Evolutionary conservation across 2,329 filamentous ascomycete species (phyloP).

Genomic region (Volutella citrinella): DNA sequence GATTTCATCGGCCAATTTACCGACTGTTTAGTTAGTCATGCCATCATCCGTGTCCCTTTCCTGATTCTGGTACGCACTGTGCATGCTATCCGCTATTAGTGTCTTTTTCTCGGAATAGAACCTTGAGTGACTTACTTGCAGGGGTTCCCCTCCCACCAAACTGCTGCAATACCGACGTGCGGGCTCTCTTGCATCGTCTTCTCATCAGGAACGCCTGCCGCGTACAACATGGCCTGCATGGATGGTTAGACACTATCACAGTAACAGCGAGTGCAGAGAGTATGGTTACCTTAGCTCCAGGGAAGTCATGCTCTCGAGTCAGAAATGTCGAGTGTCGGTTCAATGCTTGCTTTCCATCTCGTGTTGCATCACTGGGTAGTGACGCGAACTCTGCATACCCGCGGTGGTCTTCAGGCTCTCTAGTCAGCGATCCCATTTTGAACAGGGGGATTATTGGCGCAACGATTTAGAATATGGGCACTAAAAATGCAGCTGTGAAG

Average conservation of each 20-base stretch:
- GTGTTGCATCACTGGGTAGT: constrained; percentile 1
- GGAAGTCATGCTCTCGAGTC: constrained; percentile 5
- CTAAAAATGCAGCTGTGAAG: too few species aligned
- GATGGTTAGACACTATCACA: not conserved
- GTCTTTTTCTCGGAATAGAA: too few species aligned
- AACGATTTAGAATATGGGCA: too few species aligned
- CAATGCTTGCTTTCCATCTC: not conserved
- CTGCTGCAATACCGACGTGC: constrained; percentile 4
- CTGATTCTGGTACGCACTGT: constrained; percentile 2
- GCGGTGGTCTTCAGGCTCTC: too few species aligned
- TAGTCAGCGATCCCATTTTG: too few species aligned
- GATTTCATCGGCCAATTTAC: not conserved
- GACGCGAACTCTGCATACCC: too few species aligned
- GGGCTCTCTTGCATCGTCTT: constrained; percentile 3
- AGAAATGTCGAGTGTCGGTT: constrained; percentile 5
- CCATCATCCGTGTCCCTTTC: too few species aligned
- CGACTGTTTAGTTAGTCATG: not conserved
- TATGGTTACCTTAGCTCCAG: constrained; percentile 5
- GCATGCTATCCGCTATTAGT: too few species aligned
- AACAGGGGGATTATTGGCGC: too few species aligned
- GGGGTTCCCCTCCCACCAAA: constrained; percentile 8
- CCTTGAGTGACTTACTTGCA: constrained; percentile 6
- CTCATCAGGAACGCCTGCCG: constrained; percentile 4
- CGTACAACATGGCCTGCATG: constrained; percentile 6
- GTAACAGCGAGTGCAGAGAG: too few species aligned